Evolutionary conservation across 306 rosid genomes (phyloP).

Genomic region (Prunus armeniaca): DNA sequence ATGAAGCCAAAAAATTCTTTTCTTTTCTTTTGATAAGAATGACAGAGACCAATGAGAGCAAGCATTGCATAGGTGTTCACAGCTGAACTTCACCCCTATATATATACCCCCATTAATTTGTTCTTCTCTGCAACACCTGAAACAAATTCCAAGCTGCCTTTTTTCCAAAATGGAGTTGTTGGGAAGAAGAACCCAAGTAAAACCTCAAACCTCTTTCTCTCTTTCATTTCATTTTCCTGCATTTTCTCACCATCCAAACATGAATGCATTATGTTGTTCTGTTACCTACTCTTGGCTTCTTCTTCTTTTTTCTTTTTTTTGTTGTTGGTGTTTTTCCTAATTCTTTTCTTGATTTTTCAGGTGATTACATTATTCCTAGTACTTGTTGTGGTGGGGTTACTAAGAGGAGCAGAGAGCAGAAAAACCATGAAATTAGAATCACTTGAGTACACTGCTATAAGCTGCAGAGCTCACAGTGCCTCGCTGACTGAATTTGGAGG

Average conservation of each 20-base stretch:
- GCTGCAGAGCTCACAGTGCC: constrained; percentile 47
- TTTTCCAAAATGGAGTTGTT: constrained; percentile 16
- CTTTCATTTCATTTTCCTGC: background rate
- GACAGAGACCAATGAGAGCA: background rate
- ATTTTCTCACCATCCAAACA: constrained; percentile 2
- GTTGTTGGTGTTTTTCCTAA: background rate
- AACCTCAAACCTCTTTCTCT: background rate
- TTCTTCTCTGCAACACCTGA: constrained; percentile 5
- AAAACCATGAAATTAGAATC: constrained; percentile 3
- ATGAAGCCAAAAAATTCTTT: background rate
- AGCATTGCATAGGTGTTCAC: background rate
- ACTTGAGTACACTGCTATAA: constrained; percentile 39
- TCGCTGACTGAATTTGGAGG: constrained; percentile 48
- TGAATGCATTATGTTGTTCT: background rate
- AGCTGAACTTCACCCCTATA: constrained; percentile 1
- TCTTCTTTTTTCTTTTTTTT: background rate
- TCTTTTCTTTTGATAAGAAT: background rate
- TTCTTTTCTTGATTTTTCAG: constrained; percentile 19
- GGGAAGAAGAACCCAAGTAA: constrained; percentile 32
- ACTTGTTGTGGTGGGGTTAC: constrained; percentile 3
- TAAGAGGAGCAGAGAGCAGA: constrained; percentile 25
- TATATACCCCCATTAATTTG: background rate
- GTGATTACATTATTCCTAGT: constrained; percentile 13
- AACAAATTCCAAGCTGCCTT: constrained; percentile 3
- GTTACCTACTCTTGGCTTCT: too few relatives aligned